phyloP scores from a whole-genome alignment of 2,329 filamentous ascomycete species.

The Fusarium neocosmosporiellum region DNA sequence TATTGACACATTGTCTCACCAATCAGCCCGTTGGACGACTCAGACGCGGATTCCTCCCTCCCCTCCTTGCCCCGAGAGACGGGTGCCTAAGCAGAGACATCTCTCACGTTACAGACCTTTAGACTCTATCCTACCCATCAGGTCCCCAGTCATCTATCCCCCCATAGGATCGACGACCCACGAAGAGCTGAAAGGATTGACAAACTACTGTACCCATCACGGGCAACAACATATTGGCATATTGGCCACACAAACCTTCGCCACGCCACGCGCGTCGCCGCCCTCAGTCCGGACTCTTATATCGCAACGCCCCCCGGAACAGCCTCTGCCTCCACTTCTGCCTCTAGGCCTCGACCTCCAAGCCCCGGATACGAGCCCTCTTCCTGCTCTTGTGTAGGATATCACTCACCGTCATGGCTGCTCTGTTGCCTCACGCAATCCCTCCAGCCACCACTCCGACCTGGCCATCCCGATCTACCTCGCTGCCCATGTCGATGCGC shows the following conservation, averaged over 20 bases:
- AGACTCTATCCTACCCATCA: slow-evolving; percentile 18
- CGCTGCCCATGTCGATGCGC: slow-evolving; percentile 28
- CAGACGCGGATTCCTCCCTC: slow-evolving; percentile 25
- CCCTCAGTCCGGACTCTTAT: slow-evolving; percentile 38
- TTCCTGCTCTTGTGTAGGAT: slow-evolving; percentile 2
- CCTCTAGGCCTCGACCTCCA: slow-evolving; percentile 12
- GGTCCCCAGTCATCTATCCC: neutral
- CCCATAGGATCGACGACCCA: slow-evolving; percentile 22
- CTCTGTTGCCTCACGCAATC: slow-evolving; percentile 32
- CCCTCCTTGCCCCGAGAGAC: slow-evolving; percentile 23
- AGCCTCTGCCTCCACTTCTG: slow-evolving; percentile 23
- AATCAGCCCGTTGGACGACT: slow-evolving; percentile 29
- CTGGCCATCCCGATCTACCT: slow-evolving; percentile 24
- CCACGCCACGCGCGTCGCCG: slow-evolving; percentile 34
- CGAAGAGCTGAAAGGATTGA: slow-evolving; percentile 30
- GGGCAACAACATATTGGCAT: slow-evolving; percentile 32
- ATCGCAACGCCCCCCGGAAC: slow-evolving; percentile 33
- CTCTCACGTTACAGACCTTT: slow-evolving; percentile 23
- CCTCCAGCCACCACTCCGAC: slow-evolving; percentile 21
- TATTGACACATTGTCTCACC: slow-evolving; percentile 38
- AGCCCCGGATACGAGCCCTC: slow-evolving; percentile 9
- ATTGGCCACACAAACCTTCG: slow-evolving; percentile 38
- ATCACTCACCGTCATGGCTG: slow-evolving; percentile 26
- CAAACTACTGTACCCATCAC: slow-evolving; percentile 9
- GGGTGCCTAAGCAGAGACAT: slow-evolving; percentile 24